Percentiles rank a stretch among this genome's conserved stretches.
These are phyloP conservation scores for Botrytis pseudocinerea DNA, from an alignment of 2,329 filamentous ascomycete genomes.

Conservation along the genomic window DNA sequence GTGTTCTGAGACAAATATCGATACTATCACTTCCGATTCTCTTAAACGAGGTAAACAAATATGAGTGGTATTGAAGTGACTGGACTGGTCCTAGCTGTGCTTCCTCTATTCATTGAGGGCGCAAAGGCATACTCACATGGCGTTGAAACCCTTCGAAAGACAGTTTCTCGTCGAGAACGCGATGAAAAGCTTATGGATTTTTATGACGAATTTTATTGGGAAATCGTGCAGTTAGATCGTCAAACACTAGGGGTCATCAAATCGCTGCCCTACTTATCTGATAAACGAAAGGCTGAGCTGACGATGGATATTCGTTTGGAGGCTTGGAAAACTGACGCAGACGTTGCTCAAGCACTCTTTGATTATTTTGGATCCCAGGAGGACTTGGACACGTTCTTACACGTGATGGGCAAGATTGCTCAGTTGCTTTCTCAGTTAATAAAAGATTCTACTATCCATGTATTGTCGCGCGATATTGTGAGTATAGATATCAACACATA, in stretches of 20 bases:
- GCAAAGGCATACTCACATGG: constrained; percentile 15
- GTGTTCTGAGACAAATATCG: not conserved
- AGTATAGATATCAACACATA: not conserved
- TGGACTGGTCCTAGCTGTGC: constrained; percentile 1
- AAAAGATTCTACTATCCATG: constrained; percentile 12
- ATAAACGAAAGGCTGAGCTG: constrained; percentile 1
- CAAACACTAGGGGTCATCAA: constrained; percentile 3
- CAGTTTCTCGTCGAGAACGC: constrained; percentile 10
- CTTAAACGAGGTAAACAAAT: not conserved
- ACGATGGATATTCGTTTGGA: constrained; percentile 7
- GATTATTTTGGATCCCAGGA: constrained; percentile 6
- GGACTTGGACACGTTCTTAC: not conserved
- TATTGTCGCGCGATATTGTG: not conserved
- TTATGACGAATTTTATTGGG: constrained; percentile 17
- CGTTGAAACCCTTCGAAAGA: constrained; percentile 11
- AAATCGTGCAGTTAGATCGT: constrained; percentile 16
- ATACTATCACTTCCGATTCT: not conserved
- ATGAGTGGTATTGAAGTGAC: constrained; percentile 11
- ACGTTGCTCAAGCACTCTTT: constrained; percentile 11
- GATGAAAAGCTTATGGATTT: constrained; percentile 15
- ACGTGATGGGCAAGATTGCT: constrained; percentile 15
- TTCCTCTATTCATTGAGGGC: constrained; percentile 10
- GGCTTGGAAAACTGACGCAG: constrained; percentile 4
- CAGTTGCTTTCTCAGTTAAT: constrained; percentile 11
- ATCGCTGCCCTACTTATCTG: not conserved